phyloP scores from a whole-genome alignment of 306 rosid genomes.

The Medicago lupulina region DNA sequence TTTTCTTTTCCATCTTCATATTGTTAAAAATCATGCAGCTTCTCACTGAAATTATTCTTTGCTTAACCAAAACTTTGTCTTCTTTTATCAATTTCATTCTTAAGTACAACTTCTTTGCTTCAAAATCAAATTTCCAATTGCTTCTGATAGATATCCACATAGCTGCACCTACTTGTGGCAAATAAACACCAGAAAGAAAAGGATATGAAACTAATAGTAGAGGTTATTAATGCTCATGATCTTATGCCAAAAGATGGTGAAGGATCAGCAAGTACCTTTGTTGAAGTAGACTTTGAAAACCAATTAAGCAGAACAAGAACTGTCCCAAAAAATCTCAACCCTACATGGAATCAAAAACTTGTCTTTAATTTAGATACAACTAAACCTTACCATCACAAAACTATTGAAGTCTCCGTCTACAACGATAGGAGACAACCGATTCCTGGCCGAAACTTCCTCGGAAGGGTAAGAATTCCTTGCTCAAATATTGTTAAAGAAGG shows the following conservation, averaged over 20 bases:
- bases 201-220: slow-evolving; percentile 70
- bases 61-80: slow-evolving; percentile 47
- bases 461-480: slow-evolving; percentile 73
- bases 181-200: slow-evolving; percentile 22
- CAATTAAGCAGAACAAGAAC: slow-evolving; percentile 64
- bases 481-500: slow-evolving; percentile 67
- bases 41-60: slow-evolving; percentile 69
- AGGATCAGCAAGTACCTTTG: slow-evolving; percentile 69
- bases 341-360: slow-evolving; percentile 69
- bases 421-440: slow-evolving; percentile 52
- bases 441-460: slow-evolving; percentile 63
- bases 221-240: slow-evolving; percentile 72
- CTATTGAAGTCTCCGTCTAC: slow-evolving; percentile 61
- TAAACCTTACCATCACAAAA: slow-evolving; percentile 53
- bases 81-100: slow-evolving; percentile 45
- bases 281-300: slow-evolving; percentile 69
- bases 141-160: slow-evolving; percentile 53
- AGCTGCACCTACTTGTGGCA: slow-evolving; percentile 49
- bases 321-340: slow-evolving; percentile 67
- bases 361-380: slow-evolving; percentile 53
- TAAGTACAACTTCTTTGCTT: slow-evolving; percentile 66
- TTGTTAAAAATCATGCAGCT: slow-evolving; percentile 48
- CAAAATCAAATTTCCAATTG: slow-evolving; percentile 52
- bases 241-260: slow-evolving; percentile 74
- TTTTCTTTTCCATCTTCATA: slow-evolving; percentile 1